Evolutionary conservation across 2,329 filamentous ascomycete genomes (phyloP).

Genomic region (Diaporthe ampelina): DNA sequence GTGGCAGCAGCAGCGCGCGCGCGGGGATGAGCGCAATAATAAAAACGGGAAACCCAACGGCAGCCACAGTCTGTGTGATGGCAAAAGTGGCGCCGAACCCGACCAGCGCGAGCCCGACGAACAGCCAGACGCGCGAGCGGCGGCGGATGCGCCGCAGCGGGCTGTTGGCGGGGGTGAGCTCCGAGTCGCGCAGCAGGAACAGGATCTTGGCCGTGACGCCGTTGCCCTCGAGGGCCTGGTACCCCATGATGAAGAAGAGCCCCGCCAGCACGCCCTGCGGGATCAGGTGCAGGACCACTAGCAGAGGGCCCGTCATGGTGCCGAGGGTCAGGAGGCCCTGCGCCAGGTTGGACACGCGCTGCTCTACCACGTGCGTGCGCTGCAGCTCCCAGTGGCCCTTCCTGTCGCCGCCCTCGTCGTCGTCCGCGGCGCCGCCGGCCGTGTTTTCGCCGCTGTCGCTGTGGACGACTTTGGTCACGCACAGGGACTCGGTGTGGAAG

Average conservation of each 20-base stretch:
- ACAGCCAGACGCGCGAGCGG: constrained; percentile 77
- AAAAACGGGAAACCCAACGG: constrained; percentile 84
- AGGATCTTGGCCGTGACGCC: constrained; percentile 82
- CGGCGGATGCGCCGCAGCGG: constrained; percentile 74
- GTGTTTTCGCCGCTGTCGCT: constrained; percentile 64
- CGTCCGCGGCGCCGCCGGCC: constrained; percentile 47
- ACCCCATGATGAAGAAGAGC: constrained; percentile 88
- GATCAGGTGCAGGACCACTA: constrained; percentile 81
- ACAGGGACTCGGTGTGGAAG: constrained; percentile 84
- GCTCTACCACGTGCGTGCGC: constrained; percentile 78
- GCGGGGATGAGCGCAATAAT: constrained; percentile 79
- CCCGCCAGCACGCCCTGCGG: constrained; percentile 85
- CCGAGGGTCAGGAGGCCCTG: constrained; percentile 84
- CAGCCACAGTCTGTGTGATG: constrained; percentile 84
- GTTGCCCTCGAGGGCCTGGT: constrained; percentile 82
- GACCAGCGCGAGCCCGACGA: constrained; percentile 76
- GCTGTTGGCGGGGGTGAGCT: constrained; percentile 71
- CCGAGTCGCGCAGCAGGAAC: constrained; percentile 75
- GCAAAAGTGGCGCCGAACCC: constrained; percentile 85
- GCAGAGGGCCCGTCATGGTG: constrained; percentile 82
- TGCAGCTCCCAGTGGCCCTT: constrained; percentile 69
- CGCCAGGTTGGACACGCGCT: constrained; percentile 82
- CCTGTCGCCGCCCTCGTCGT: constrained; percentile 65
- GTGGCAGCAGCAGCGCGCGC: constrained; percentile 74
- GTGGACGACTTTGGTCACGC: constrained; percentile 72